Evolutionary conservation across 129 eudicot genomes (phyloP).

Genomic region (Flaveria robusta): DNA sequence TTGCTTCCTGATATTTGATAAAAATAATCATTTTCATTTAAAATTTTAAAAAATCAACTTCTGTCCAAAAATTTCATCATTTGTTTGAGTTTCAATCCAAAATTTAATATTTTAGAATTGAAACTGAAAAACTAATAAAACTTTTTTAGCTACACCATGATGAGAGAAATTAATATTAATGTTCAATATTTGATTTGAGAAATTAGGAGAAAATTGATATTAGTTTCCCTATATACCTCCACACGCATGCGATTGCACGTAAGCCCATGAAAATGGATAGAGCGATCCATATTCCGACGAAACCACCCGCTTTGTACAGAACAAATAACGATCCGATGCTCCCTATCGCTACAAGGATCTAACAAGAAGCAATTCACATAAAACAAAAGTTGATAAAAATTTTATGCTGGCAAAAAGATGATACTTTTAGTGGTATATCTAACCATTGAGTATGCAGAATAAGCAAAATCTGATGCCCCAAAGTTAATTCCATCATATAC

Average conservation of each 20-base stretch:
- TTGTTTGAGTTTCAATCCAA: too few relatives aligned
- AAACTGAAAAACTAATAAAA: too few relatives aligned
- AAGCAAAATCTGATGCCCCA: slow-evolving; percentile 85
- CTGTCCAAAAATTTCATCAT: too few relatives aligned
- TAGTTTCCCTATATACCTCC: slow-evolving; percentile 55
- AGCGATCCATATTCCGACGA: slow-evolving; percentile 82
- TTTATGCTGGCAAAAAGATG: not conserved
- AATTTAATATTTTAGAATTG: too few relatives aligned
- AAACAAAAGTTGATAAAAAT: not conserved
- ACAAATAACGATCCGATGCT: slow-evolving; percentile 65
- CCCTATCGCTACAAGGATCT: slow-evolving; percentile 65
- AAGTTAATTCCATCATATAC: slow-evolving; percentile 81
- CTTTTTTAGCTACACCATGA: not conserved
- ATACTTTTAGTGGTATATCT: not conserved
- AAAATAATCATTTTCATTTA: too few relatives aligned
- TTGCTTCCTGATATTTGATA: too few relatives aligned
- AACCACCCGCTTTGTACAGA: slow-evolving; percentile 53
- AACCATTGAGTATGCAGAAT: slow-evolving; percentile 90
- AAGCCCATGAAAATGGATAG: slow-evolving; percentile 74
- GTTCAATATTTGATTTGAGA: not conserved
- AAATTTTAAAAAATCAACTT: too few relatives aligned
- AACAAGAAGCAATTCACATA: slow-evolving; percentile 9
- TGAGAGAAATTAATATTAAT: not conserved
- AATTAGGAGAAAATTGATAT: not conserved
- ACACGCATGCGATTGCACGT: slow-evolving; percentile 73